A percentile compares a stretch with the other conserved stretches of the same genome.
These are phyloP conservation scores for Ganoderma lingzhi DNA, from an alignment of 1,284 basidiomycete species.

Conservation along the genomic window DNA sequence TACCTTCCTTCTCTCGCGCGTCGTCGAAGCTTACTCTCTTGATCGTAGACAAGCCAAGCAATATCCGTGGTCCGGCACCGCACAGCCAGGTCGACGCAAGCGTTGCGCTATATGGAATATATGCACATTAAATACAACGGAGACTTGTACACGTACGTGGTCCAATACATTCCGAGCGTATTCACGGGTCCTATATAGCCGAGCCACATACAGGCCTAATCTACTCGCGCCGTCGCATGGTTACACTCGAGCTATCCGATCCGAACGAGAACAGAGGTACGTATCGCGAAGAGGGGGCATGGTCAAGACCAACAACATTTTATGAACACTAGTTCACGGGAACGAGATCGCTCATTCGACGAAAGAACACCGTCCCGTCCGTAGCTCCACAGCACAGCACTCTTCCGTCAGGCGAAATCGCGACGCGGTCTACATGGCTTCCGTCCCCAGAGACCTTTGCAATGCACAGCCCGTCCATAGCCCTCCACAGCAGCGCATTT, in stretches of 20 bases:
- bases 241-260: neutral
- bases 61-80: no score
- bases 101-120: no score
- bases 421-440: neutral
- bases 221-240: neutral
- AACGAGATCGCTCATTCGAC: neutral
- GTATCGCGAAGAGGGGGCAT: no score
- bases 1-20: no score
- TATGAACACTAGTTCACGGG: neutral
- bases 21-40: no score
- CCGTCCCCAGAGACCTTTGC: neutral
- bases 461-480: neutral
- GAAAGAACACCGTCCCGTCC: slow-evolving; percentile 2
- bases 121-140: no score
- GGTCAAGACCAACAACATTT: no score
- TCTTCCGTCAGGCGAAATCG: neutral
- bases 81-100: no score
- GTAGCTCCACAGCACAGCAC: neutral
- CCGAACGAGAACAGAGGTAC: neutral
- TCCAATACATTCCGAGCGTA: neutral
- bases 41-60: no score
- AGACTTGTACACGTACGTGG: neutral
- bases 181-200: neutral
- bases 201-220: neutral
- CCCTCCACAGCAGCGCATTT: neutral